Evolutionary conservation across 2,329 filamentous ascomycete species (phyloP), one percentile per base, ranked within the genome.

Genomic region (Pleurostoma richardsiae): DNA sequence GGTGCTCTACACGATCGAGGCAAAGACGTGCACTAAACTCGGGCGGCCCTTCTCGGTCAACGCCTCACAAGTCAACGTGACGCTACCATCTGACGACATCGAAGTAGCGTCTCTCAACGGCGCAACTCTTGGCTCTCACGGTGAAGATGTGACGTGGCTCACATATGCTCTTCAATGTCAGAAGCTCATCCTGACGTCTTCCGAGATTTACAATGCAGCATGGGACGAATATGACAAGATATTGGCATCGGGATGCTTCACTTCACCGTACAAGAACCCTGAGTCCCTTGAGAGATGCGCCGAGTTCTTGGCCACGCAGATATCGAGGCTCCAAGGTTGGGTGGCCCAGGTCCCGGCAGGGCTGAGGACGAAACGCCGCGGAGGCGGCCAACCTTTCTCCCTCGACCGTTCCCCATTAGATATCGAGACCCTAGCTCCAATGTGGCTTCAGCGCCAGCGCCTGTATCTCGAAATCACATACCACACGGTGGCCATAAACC

Each of bases 361-460:
- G 5, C 46, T 70, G 30, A 63, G 60, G 44, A 56, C 51, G 6
- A 52, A 50, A 28, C 57, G 63, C 29, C 53, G 60, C 27, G 46
- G 46, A 11, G 41, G 38, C 6, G 57, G 57, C 4, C 46, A 31
- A 1, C 51, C 59, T 4, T 58, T 63, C 41, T 66, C 63, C 4
- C 62, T 59, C 2, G 59, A 64, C 31, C 46, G 50, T 7, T 52
- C 58, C 2, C 26, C 46, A 2, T 44, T 66, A 2, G 52, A 58
- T 5, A 43, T 64, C 3, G 62, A 66, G 39, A 47, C 38, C 8
- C 59, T 58, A 39, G 54, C 55, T 3, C 63, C 64, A 6, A 39
- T 52, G 6, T 66, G 62, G 64, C 51, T 65, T 5, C 62, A 63
- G 41, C 59, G 61, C 5, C 62, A 67, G 45, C 59, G 61, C 4